These are phyloP conservation scores for Sonneratia caseolaris DNA, from an alignment of 345 rosid species.

Conservation along the genomic window DNA sequence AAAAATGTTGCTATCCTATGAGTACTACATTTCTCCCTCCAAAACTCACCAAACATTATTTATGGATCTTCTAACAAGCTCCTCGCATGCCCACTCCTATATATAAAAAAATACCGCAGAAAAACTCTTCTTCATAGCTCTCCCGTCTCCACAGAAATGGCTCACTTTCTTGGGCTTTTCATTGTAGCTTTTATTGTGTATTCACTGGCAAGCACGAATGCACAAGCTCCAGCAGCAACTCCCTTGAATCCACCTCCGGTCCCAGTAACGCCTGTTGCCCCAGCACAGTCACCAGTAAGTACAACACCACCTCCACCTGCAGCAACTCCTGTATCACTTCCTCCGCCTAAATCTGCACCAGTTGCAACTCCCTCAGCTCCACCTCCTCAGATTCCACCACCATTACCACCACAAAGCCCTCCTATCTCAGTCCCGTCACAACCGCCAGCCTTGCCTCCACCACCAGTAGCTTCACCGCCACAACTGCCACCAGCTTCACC, in stretches of 20 bases:
- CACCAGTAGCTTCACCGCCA: slow-evolving; percentile 7
- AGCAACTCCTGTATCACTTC: slow-evolving; percentile 36
- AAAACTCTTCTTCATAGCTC: background rate
- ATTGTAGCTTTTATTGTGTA: slow-evolving; percentile 26
- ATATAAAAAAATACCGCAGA: background rate
- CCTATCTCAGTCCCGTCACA: slow-evolving; percentile 42
- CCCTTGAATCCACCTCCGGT: slow-evolving; percentile 21
- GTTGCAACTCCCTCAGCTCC: slow-evolving; percentile 44
- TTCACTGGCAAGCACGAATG: slow-evolving; percentile 30
- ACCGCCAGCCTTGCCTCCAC: slow-evolving; percentile 36
- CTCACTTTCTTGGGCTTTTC: slow-evolving; percentile 20
- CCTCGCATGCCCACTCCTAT: slow-evolving; percentile 4
- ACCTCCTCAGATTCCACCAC: slow-evolving; percentile 43
- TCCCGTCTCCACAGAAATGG: background rate
- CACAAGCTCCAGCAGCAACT: slow-evolving; percentile 64
- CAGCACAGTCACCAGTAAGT: slow-evolving; percentile 30
- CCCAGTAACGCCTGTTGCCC: slow-evolving; percentile 22
- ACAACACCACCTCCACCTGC: slow-evolving; percentile 34
- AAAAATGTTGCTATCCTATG: slow-evolving; percentile 42
- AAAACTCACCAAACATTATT: slow-evolving; percentile 34
- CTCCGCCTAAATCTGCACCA: slow-evolving; percentile 60
- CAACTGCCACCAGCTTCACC: slow-evolving; percentile 14
- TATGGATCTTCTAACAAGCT: slow-evolving; percentile 2
- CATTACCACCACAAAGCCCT: slow-evolving; percentile 47
- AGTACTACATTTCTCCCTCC: slow-evolving; percentile 41